Evolutionary conservation across 768 basidiomycete genomes (phyloP).

Genomic region (Amanita jacksonii): DNA sequence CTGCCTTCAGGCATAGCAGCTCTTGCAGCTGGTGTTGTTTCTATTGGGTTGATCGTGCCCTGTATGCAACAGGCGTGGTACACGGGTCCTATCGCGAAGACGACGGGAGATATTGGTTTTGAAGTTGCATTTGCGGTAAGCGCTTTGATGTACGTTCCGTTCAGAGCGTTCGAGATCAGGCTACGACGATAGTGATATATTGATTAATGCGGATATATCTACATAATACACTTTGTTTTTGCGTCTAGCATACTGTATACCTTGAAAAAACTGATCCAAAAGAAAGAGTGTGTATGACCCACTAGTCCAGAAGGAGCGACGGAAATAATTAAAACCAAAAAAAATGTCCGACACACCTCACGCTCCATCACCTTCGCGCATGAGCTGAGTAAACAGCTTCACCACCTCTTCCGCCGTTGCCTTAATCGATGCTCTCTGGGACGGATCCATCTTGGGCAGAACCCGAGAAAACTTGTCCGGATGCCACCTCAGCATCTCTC

Average conservation of each 20-base stretch:
- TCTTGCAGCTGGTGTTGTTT: constrained; percentile 37
- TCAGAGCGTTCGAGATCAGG: constrained; percentile 41
- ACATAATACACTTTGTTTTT: neutral
- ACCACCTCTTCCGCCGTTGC: constrained; percentile 30
- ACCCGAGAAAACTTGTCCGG: constrained; percentile 41
- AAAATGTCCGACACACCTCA: too few relatives aligned
- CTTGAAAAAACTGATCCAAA: too few relatives aligned
- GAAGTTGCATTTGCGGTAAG: constrained; percentile 56
- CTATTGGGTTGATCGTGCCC: constrained; percentile 53
- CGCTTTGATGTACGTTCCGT: constrained; percentile 44
- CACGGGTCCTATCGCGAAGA: constrained; percentile 58
- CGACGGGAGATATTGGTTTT: constrained; percentile 75
- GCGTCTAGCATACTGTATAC: too few relatives aligned
- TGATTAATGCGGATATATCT: neutral
- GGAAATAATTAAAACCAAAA: too few relatives aligned
- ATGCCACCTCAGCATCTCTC: constrained; percentile 45
- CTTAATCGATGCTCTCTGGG: constrained; percentile 23
- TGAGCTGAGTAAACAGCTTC: constrained; percentile 26
- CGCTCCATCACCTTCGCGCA: neutral
- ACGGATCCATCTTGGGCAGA: constrained; percentile 22
- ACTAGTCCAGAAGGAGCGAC: too few relatives aligned
- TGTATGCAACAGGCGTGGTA: constrained; percentile 75
- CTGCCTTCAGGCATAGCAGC: constrained; percentile 68
- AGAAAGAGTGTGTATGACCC: too few relatives aligned
- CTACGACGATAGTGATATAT: constrained; percentile 13